Base-by-base conservation (phyloP, 2,329 filamentous ascomycete genomes). In the Aspergillus fijiensis region DNA sequence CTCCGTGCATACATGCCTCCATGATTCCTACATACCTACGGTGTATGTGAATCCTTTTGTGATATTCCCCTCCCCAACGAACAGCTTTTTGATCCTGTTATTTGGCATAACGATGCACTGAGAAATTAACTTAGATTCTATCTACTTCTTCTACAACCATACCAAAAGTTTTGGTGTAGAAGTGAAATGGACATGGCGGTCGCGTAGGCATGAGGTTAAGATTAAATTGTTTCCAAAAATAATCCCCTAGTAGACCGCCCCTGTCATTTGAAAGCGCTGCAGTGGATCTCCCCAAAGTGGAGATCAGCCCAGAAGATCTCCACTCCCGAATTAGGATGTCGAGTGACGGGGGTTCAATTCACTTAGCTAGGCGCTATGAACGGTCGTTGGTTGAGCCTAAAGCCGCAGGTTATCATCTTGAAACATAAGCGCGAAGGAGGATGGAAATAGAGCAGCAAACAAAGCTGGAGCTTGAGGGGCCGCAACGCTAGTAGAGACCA, bases 191-290 rank as follows among this genome's bases (percentile, higher is more conserved):
- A 7, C 12, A 50, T 29, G 23, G 14, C 11, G 11, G 31, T 50
- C 49, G 12, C n/a, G 23, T 50, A 50, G 42, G 52, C 27, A 19
- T 56, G 58, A 56, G 48, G 53, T 60, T 56, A 48, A 60, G 48
- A 60, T 60, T 60, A 52, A 49, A 48, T 49, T 33, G 49, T 21
- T 60, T 52, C 58, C 51, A 56, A 60, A 56, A 56, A 52, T 56
- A 60, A 42, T 39, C 50, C 39, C 53, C 49, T 29, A 29, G 23
- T 29, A 31, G 49, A 29, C 12, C 7, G 7, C 10, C 10, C 49
- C 25, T 33, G 31, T 33, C 31, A 21, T 33, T 33, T 4, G 7
- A 11, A 31, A 29, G 49, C 31, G 49, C 49, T 50, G 49, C 49
- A 50, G 49, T 25, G 49, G 49, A 29, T 31, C 21, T 50, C 25